Evolutionary conservation across 176 grass and related monocot genomes (phyloP), one percentile per base, ranked within the genome.

Genomic region (Puya raimondii): DNA sequence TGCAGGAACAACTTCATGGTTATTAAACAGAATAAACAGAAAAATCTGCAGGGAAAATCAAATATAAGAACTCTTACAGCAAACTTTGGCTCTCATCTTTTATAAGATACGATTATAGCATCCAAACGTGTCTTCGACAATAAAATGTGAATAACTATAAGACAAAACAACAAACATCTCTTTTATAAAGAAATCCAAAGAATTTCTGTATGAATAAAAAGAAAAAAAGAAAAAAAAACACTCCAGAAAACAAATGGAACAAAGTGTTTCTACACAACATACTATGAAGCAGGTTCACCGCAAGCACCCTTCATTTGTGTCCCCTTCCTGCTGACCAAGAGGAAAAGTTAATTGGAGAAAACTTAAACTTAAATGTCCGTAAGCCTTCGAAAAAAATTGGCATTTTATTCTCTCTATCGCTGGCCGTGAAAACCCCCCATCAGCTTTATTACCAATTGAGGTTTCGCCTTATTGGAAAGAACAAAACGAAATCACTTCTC

Each of bases 311-410:
- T 61, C 22, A 63, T 63, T 65, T 54, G 48, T 7, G 27, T 52
- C 64, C 1, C 26, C 17, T 20, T 61, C 56, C 56, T 61, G 21
- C 58, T 12, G 22, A 51, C 64, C 10, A 69, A 49, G 21, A 81
- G 20, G 48, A 79, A 64, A 78, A 78, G 52, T 6, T 33, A 61
- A 78, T 72, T 25, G 56, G 63, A 73, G 56, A 53, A 3, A 66
- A 61, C 64, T 33, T 71, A 70, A 1, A 75, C 13, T 63, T 54
- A 58, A 53, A 47, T 58, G 9, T 70, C 20, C 71, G 70, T 77
- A 42, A 42, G 81, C 80, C 84, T 71, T 48, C 1, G 63, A 80
- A 84, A 75, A 75, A 77, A 81, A 0, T 64, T 79, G 75, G 81
- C 81, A 81, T 68, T 63, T 14, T 73, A 73, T 20, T 56, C 68